phyloP scores from a whole-genome alignment of 768 basidiomycete genomes.

The Leccinum subgranulosum region DNA sequence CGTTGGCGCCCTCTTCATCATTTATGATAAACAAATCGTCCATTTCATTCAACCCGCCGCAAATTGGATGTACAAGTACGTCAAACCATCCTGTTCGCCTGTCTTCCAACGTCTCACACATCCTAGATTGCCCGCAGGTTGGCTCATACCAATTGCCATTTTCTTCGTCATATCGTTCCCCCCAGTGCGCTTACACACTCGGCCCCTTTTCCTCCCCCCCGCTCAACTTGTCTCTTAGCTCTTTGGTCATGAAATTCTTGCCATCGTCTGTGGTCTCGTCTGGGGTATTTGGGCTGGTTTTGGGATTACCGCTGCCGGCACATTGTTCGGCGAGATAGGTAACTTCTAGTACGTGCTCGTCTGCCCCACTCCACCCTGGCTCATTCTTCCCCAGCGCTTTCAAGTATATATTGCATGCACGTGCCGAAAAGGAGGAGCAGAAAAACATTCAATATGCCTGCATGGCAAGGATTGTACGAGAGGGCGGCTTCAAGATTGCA shows the following conservation, averaged over 20 bases:
- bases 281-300: conserved; percentile 90
- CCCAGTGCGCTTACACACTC: conserved; percentile 45
- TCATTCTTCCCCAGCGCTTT: conserved; percentile 56
- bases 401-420: conserved; percentile 71
- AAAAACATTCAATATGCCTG: conserved; percentile 58
- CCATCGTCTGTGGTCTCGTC: conserved; percentile 83
- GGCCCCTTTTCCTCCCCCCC: neutral
- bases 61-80: conserved; percentile 43
- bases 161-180: conserved; percentile 87
- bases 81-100: neutral
- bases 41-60: conserved; percentile 44
- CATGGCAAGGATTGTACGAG: conserved; percentile 66
- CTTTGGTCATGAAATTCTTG: conserved; percentile 91
- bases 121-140: conserved; percentile 53
- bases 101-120: neutral
- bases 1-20: conserved; percentile 49
- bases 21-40: conserved; percentile 64
- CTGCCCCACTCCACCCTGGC: neutral
- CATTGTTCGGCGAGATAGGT: conserved; percentile 81
- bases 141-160: conserved; percentile 76
- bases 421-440: conserved; percentile 72
- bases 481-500: conserved; percentile 86
- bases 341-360: conserved; percentile 72
- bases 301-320: conserved; percentile 80
- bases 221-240: conserved; percentile 42